Evolutionary conservation across 208 protist species (phyloP).

Genomic region (Acanthamoeba healyi): DNA sequence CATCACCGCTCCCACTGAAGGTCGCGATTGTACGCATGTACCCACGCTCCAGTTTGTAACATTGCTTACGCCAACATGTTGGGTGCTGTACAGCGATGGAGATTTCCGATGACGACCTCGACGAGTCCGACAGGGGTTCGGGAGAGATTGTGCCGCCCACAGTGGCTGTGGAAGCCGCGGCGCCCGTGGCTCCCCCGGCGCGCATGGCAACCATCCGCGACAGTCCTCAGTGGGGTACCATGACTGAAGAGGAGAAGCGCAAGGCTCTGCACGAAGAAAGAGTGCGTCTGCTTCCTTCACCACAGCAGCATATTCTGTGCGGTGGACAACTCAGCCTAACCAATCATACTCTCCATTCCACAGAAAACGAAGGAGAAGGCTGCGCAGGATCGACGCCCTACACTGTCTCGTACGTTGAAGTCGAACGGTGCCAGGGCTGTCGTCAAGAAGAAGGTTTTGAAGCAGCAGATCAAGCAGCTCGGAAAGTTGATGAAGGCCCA

Average conservation of each 20-base stretch:
- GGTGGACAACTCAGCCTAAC: too few species aligned
- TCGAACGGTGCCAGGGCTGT: slow-evolving; percentile 16
- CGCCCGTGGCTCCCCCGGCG: not conserved
- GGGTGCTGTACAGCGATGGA: not conserved
- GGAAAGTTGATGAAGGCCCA: slow-evolving; percentile 34
- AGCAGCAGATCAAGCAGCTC: slow-evolving; percentile 51
- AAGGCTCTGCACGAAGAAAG: slow-evolving; percentile 54
- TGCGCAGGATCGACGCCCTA: slow-evolving; percentile 15
- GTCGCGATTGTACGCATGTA: slow-evolving; percentile 17
- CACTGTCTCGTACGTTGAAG: slow-evolving; percentile 54
- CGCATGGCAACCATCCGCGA: slow-evolving; percentile 19
- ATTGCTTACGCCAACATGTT: too few species aligned
- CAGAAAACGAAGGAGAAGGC: slow-evolving; percentile 31
- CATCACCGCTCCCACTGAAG: not conserved
- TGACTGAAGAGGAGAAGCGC: slow-evolving; percentile 66
- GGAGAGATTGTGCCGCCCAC: not conserved
- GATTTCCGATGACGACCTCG: slow-evolving; percentile 15
- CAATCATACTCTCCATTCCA: too few species aligned
- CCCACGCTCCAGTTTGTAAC: too few species aligned
- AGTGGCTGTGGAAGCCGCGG: not conserved
- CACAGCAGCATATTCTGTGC: too few species aligned
- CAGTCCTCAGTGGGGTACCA: slow-evolving; percentile 42
- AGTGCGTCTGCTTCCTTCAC: not conserved
- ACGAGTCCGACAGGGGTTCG: not conserved
- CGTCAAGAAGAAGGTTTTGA: slow-evolving; percentile 69